phyloP scores from a whole-genome alignment of 208 protist genomes.

The Leishmania braziliensis region DNA sequence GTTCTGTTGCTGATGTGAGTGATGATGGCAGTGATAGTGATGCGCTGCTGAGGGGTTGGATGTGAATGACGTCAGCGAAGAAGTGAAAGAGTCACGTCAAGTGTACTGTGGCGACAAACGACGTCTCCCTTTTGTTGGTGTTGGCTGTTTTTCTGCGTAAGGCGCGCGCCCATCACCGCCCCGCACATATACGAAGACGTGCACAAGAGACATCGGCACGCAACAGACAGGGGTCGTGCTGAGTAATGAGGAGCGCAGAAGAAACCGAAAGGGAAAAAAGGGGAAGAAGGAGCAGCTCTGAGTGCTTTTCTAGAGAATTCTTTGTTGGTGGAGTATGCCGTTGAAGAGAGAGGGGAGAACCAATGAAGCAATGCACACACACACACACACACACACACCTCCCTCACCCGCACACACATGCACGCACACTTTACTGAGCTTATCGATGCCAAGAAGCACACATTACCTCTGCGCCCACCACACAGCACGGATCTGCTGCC shows the following conservation, averaged over 20 bases:
- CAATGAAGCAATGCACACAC: background rate
- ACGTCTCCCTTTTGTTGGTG: background rate
- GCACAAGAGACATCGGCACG: background rate
- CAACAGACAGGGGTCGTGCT: background rate
- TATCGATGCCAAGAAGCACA: background rate
- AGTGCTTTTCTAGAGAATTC: background rate
- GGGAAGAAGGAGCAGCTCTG: background rate
- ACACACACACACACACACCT: background rate
- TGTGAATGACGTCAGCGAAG: background rate
- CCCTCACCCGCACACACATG: too few relatives aligned
- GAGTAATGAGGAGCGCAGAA: background rate
- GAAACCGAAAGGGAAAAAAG: background rate
- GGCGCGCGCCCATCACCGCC: background rate
- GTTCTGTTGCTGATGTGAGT: too few relatives aligned
- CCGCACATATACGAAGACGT: background rate
- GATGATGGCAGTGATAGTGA: too few relatives aligned
- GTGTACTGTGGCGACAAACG: background rate
- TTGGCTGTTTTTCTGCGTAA: background rate
- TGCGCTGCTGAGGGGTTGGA: too few relatives aligned
- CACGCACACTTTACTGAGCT: background rate
- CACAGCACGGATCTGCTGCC: background rate
- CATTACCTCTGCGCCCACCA: background rate
- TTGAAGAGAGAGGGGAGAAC: background rate
- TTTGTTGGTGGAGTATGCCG: background rate
- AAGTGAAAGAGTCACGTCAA: background rate